Evolutionary conservation across 176 grass and related monocot genomes (phyloP).

Genomic region (Lolium perenne): DNA sequence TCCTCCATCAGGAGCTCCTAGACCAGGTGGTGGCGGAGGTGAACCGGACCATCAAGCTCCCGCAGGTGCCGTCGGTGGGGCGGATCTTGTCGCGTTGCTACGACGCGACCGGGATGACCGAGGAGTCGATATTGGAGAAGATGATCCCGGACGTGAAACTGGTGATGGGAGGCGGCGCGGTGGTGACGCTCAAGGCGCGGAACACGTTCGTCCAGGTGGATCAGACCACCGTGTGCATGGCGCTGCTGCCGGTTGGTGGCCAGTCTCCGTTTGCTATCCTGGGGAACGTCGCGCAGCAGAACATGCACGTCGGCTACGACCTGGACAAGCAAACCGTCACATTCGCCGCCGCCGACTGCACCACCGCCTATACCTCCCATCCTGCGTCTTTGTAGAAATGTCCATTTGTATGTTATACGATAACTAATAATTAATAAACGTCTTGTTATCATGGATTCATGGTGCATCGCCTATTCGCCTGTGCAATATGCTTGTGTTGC

Average conservation of each 20-base stretch:
- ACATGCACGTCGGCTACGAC: slow-evolving; percentile 68
- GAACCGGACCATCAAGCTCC: slow-evolving; percentile 30
- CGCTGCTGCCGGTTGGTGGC: slow-evolving; percentile 15
- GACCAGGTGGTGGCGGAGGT: slow-evolving; percentile 43
- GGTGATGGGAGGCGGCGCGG: slow-evolving; percentile 41
- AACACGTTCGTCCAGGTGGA: slow-evolving; percentile 43
- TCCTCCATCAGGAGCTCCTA: slow-evolving; percentile 25
- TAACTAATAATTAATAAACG: not conserved
- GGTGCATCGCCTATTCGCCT: not conserved
- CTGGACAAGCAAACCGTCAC: slow-evolving; percentile 51
- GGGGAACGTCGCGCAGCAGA: slow-evolving; percentile 67
- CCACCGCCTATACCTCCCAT: not conserved
- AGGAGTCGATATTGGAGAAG: not conserved
- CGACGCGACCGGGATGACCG: slow-evolving; percentile 32
- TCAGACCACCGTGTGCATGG: slow-evolving; percentile 51
- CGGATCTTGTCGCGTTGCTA: slow-evolving; percentile 49
- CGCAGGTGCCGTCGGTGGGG: slow-evolving; percentile 30
- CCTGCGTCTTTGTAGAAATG: not conserved
- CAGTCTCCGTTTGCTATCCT: slow-evolving; percentile 31
- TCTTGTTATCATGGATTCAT: not conserved
- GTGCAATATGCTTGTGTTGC: not conserved
- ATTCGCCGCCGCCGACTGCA: slow-evolving; percentile 58
- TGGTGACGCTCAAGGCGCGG: slow-evolving; percentile 45
- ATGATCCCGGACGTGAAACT: slow-evolving; percentile 58
- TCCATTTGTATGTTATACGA: not conserved